Base-by-base conservation (phyloP, 1,284 basidiomycete genomes). In the Ganoderma boninense region DNA sequence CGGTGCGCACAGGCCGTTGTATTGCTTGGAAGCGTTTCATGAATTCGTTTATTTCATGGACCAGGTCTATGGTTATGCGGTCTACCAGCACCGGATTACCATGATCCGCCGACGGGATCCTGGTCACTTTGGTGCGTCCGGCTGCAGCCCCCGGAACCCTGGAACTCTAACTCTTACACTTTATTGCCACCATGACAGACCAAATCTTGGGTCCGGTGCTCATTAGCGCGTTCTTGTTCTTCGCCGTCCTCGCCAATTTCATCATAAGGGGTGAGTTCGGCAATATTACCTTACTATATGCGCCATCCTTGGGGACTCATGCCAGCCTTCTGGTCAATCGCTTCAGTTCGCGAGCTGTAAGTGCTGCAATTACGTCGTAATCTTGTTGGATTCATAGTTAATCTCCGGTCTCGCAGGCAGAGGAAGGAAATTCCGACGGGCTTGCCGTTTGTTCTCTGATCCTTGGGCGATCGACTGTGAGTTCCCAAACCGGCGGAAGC, bases 91-190 rank as follows among this genome's bases (percentile, higher is more conserved):
- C 73, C 90, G 97, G 62, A 91, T 99, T 66, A 94, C 93, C 60
- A 92, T 97, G 88, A 99, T 99, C 76, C 93, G 94, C 40, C 90
- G 92, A 72, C 88, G 96, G 65, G 94, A 97, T 82, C 92, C 96
- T n/a, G 95, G 95, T 2, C 91, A 94, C 77, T 98, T 98, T 78
- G 96, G 96, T 97, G 70, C 56, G 87, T 83, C 32, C 26, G 26
- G 14, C 32, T 23, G 3, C 52, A 43, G 5, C 4, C 35, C 29
- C 8, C 52, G 42, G 71, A 16, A 20, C 42, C 26, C 54, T 62
- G 16, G 16, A 35, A 10, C n/a, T 62, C 35, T 52, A 26, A 43
- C 64, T 69, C 56, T 40, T 18, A 40, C n/a, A 63, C 8, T 64
- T 67, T 13, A 70, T 67, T 13, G 69, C 62, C 62, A 46, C 44